Conservation (phyloP, 192 early-diverging fungal species). For the Coemansia sp. region DNA sequence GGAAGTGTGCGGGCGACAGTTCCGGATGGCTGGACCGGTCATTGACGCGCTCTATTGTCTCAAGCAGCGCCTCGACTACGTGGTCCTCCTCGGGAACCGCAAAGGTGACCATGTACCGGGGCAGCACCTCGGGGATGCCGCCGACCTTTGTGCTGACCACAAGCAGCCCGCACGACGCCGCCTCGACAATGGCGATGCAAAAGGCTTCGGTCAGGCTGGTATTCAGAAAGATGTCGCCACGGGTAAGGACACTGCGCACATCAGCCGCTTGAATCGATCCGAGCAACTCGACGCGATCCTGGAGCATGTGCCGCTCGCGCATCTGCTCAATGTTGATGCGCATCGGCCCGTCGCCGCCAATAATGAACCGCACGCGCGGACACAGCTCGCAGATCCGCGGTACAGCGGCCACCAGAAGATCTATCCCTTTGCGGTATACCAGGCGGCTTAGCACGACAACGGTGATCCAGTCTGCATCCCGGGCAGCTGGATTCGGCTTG, state of each 20-base stretch:
- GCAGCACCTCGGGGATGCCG: slow-evolving; percentile 95
- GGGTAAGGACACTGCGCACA: slow-evolving; percentile 82
- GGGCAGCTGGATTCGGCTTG: slow-evolving; percentile 70
- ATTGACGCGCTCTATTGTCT: slow-evolving; percentile 69
- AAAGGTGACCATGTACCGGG: slow-evolving; percentile 89
- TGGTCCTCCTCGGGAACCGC: slow-evolving; percentile 82
- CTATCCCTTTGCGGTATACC: slow-evolving; percentile 94
- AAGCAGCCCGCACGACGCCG: slow-evolving; percentile 88
- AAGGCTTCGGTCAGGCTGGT: slow-evolving; percentile 98
- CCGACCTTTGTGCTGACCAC: slow-evolving; percentile 97
- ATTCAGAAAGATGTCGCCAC: slow-evolving; percentile 95
- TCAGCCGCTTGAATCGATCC: slow-evolving; percentile 80
- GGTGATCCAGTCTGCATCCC: slow-evolving; percentile 80
- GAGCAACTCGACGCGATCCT: slow-evolving; percentile 88
- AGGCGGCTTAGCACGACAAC: slow-evolving; percentile 91
- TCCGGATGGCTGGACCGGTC: slow-evolving; percentile 55
- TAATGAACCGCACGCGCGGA: slow-evolving; percentile 84
- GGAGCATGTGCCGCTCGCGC: slow-evolving; percentile 88
- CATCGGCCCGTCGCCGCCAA: slow-evolving; percentile 96
- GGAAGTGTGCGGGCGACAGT: slow-evolving; percentile 67
- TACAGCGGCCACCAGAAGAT: slow-evolving; percentile 88
- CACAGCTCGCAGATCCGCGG: slow-evolving; percentile 82
- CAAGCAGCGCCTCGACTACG: slow-evolving; percentile 66
- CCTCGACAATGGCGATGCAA: slow-evolving; percentile 98
- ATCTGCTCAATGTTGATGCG: slow-evolving; percentile 96